phyloP scores from a whole-genome alignment of 176 grass and related monocot species.

The Aegilops longissima region DNA sequence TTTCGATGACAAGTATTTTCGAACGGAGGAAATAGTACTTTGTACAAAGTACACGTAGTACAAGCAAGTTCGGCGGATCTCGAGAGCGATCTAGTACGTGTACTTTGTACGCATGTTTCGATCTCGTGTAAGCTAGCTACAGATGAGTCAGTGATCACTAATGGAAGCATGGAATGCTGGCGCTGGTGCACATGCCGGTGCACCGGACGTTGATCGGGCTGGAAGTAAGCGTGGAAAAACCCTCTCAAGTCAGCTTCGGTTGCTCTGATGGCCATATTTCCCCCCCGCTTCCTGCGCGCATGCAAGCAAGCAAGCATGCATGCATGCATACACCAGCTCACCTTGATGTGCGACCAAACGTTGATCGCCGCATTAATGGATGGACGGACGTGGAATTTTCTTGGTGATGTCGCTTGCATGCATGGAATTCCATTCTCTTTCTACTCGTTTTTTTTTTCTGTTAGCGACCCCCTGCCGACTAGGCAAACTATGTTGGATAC shows the following conservation, averaged over 20 bases:
- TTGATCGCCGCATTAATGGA: not conserved
- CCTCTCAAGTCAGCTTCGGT: not conserved
- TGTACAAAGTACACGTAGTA: not conserved
- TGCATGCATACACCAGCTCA: not conserved
- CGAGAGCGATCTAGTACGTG: not conserved
- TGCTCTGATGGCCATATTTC: not conserved
- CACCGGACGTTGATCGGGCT: not conserved
- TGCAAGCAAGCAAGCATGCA: not conserved
- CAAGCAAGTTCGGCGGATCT: not conserved
- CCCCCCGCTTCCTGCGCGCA: not conserved
- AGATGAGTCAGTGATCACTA: not conserved
- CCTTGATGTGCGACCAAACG: not conserved
- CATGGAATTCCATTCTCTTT: not conserved
- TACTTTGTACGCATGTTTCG: not conserved
- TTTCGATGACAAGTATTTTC: too few relatives aligned
- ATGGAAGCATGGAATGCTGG: not conserved
- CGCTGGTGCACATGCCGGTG: not conserved
- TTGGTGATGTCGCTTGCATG: not conserved
- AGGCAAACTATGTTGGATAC: not conserved
- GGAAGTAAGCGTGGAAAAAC: not conserved
- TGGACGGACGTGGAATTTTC: slow-evolving; percentile 8
- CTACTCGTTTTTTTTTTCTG: not conserved
- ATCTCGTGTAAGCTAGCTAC: not conserved
- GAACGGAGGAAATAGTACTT: too few relatives aligned
- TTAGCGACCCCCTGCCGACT: not conserved